These are phyloP conservation scores for Aegilops longissima DNA, from an alignment of 176 grass and related monocot species.

Conservation along the genomic window DNA sequence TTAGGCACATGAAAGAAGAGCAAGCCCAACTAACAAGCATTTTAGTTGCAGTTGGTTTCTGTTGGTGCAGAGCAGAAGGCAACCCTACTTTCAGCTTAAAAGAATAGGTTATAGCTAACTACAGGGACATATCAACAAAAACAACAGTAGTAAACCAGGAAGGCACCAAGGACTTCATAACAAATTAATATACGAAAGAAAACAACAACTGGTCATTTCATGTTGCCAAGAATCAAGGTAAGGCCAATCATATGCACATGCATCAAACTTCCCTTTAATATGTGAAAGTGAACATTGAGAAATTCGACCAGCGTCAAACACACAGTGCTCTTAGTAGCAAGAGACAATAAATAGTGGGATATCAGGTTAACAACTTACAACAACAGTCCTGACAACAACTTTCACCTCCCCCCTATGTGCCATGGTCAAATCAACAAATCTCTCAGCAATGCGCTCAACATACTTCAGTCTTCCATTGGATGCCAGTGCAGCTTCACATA, in stretches of 20 bases:
- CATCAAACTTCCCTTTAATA: not conserved
- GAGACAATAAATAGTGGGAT: slow-evolving; percentile 2
- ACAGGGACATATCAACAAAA: not conserved
- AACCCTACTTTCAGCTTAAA: not conserved
- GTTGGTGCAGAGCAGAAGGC: not conserved
- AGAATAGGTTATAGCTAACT: not conserved
- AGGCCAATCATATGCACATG: not conserved
- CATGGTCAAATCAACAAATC: slow-evolving; percentile 96
- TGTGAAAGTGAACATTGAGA: not conserved
- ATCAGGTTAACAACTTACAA: slow-evolving; percentile 63
- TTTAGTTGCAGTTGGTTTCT: slow-evolving; percentile 2
- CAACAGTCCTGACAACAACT: slow-evolving; percentile 77
- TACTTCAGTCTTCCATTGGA: slow-evolving; percentile 84
- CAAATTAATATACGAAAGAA: not conserved
- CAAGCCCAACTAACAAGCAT: slow-evolving; percentile 1
- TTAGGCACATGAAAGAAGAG: not conserved
- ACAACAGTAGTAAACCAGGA: not conserved
- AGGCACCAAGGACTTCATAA: not conserved
- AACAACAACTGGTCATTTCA: not conserved
- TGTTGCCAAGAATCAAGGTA: not conserved
- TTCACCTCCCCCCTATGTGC: slow-evolving; percentile 90
- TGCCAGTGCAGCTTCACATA: slow-evolving; percentile 69
- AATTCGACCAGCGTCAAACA: not conserved
- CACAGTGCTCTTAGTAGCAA: not conserved
- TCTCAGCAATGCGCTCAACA: slow-evolving; percentile 75